Conservation (phyloP, 495 filamentous ascomycete species). For the Xylaria cubensis region DNA sequence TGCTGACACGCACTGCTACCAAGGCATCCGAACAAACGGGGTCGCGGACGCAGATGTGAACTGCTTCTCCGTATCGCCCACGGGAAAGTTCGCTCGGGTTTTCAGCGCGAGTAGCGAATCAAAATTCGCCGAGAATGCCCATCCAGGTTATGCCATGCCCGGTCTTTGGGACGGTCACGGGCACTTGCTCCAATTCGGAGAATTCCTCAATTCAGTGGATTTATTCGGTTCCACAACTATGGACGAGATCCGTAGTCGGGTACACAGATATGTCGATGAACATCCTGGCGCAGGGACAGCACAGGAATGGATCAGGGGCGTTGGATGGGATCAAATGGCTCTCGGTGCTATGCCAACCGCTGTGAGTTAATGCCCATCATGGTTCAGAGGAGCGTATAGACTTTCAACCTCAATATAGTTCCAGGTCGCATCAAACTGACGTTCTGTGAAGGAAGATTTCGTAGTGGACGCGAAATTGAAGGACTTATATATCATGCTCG, state of each 20-base stretch:
- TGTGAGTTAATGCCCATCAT: slow-evolving; percentile 47
- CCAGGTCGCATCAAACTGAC: slow-evolving; percentile 30
- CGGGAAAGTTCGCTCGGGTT: slow-evolving; percentile 41
- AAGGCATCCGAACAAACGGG: slow-evolving; percentile 47
- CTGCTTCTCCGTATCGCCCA: slow-evolving; percentile 51
- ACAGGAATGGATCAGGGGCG: slow-evolving; percentile 64
- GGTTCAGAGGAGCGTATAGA: neutral
- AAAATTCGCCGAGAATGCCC: slow-evolving; percentile 25
- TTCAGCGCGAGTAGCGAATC: slow-evolving; percentile 32
- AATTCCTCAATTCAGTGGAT: slow-evolving; percentile 66
- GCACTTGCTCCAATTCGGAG: slow-evolving; percentile 67
- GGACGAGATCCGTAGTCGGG: slow-evolving; percentile 53
- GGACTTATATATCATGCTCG: slow-evolving; percentile 68
- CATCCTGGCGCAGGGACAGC: slow-evolving; percentile 50
- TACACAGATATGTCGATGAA: slow-evolving; percentile 52
- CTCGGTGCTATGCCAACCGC: slow-evolving; percentile 68
- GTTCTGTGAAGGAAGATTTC: slow-evolving; percentile 52
- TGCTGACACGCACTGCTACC: slow-evolving; percentile 49
- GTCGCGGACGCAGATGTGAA: slow-evolving; percentile 36
- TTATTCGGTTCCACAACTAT: slow-evolving; percentile 61
- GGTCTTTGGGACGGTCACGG: slow-evolving; percentile 72
- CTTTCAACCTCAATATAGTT: neutral
- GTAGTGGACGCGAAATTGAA: slow-evolving; percentile 55
- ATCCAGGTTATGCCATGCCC: slow-evolving; percentile 57
- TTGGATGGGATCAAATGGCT: slow-evolving; percentile 70